Percentiles rank a stretch among this genome's conserved stretches.
These are phyloP conservation scores for Trichosanthes truncata DNA, from an alignment of 306 rosid genomes.

Conservation along the genomic window DNA sequence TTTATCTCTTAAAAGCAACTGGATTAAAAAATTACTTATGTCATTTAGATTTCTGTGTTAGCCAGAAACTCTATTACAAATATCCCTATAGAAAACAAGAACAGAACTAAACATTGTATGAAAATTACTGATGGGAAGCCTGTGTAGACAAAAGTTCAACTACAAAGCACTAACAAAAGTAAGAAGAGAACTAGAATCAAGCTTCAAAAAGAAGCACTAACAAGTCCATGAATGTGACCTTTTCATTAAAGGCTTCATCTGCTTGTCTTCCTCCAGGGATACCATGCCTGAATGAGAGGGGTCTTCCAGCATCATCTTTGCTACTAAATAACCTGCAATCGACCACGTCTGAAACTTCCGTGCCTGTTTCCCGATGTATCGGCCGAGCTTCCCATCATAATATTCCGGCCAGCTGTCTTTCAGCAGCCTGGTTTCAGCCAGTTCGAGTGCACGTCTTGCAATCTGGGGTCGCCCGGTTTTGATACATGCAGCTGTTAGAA, in stretches of 20 bases:
- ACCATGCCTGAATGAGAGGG: constrained; percentile 63
- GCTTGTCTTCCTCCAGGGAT: constrained; percentile 58
- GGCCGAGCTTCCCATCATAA: constrained; percentile 56
- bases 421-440: constrained; percentile 46
- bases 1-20: neutral
- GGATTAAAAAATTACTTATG: neutral
- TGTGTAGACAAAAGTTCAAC: neutral
- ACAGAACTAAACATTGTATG: neutral
- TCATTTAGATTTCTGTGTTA: neutral
- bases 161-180: neutral
- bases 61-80: neutral
- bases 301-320: constrained; percentile 70
- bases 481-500: constrained; percentile 61
- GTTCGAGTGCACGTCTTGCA: constrained; percentile 66
- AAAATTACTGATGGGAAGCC: neutral
- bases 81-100: neutral
- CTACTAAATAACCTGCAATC: constrained; percentile 60
- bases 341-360: constrained; percentile 77
- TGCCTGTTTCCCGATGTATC: constrained; percentile 68
- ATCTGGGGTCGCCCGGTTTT: constrained; percentile 71
- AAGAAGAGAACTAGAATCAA: neutral
- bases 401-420: constrained; percentile 79
- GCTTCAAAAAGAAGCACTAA: constrained; percentile 10
- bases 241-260: constrained; percentile 41
- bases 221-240: constrained; percentile 60